Evolutionary conservation across 441 rosid genomes (phyloP), one percentile per base, ranked within the genome.

Genomic region (Pelargonium citronellum): DNA sequence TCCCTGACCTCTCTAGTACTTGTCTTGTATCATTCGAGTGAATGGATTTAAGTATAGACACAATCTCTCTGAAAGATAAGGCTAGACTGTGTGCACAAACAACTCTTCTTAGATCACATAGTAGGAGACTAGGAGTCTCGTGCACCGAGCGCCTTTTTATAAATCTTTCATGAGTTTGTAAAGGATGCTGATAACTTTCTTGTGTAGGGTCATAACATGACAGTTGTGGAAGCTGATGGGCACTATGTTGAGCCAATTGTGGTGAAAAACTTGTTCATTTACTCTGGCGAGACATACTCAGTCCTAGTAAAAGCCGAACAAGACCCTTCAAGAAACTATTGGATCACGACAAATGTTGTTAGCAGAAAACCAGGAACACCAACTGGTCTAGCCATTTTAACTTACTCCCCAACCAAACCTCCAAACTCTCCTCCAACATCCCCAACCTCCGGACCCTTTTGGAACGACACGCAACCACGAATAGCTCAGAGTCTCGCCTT

Each of bases 361-460:
- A 65, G 76, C 20, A 34, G 81, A 44, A 60, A 63, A 41, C 76
- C 77, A 5, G 17, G 60, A 5, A 83, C 82, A 27, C 76, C 79
- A 64, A 64, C 64, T 9, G 84, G 77, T 43, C 63, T 78, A 65
- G 79, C 84, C 64, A 70, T 78, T 58, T 67, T 79, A 51, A 77
- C 74, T 60, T 83, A 78, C 76, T 10, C 20, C 60, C 77, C 76
- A 3, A 77, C 66, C 49, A 47, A 46, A 19, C 39, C 46, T 15
- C 66, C 16, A 30, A 44, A 34, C 34, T 24, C 58, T 34, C 78
- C 81, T 5, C 47, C 67, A 11, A 67, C 78, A 8, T 65, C 73
- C 13, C 78, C 75, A 12, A 77, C 81, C 2, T 9, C 27, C 34
- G 67, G 75, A 34, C 78, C 81, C 24, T 57, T 39, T 34, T 78